phyloP scores from a whole-genome alignment of 2,329 filamentous ascomycete species.

The Microdochium nivale region DNA sequence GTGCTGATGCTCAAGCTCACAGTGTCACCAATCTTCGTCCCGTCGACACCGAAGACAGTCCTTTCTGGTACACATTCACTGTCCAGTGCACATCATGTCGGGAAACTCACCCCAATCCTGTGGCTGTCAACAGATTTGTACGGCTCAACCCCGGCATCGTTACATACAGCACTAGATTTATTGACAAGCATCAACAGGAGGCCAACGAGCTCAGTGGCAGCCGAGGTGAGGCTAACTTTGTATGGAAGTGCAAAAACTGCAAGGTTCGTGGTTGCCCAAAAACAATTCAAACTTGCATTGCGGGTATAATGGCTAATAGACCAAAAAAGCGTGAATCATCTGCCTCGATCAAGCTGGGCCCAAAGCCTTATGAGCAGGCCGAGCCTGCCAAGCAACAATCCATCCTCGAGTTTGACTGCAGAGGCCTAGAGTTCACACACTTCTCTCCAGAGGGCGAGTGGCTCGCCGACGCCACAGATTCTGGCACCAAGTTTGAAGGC shows the following conservation, averaged over 20 bases:
- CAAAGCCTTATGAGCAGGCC: slow-evolving; percentile 60
- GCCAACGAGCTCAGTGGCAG: slow-evolving; percentile 86
- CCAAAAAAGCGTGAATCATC: slow-evolving; percentile 65
- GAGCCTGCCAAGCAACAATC: slow-evolving; percentile 70
- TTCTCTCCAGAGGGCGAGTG: slow-evolving; percentile 93
- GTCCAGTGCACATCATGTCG: slow-evolving; percentile 98
- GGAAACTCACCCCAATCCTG: slow-evolving; percentile 78
- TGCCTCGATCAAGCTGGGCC: slow-evolving; percentile 70
- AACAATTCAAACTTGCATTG: not conserved
- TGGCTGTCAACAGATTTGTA: slow-evolving; percentile 85
- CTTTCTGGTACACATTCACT: slow-evolving; percentile 96
- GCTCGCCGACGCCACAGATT: slow-evolving; percentile 75
- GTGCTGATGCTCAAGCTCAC: slow-evolving; percentile 6
- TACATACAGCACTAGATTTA: not conserved
- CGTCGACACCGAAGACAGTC: slow-evolving; percentile 67
- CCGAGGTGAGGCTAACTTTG: slow-evolving; percentile 93
- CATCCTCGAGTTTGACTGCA: slow-evolving; percentile 86
- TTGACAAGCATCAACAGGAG: slow-evolving; percentile 49
- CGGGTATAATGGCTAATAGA: not conserved
- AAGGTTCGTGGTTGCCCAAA: slow-evolving; percentile 53
- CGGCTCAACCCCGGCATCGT: slow-evolving; percentile 16
- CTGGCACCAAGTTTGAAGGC: slow-evolving; percentile 68
- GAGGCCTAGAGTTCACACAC: slow-evolving; percentile 83
- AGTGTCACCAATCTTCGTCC: slow-evolving; percentile 89
- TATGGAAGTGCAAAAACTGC: slow-evolving; percentile 99